Evolutionary conservation across 2,329 filamentous ascomycete species (phyloP).

Genomic region (Talaromyces amestolkiae): DNA sequence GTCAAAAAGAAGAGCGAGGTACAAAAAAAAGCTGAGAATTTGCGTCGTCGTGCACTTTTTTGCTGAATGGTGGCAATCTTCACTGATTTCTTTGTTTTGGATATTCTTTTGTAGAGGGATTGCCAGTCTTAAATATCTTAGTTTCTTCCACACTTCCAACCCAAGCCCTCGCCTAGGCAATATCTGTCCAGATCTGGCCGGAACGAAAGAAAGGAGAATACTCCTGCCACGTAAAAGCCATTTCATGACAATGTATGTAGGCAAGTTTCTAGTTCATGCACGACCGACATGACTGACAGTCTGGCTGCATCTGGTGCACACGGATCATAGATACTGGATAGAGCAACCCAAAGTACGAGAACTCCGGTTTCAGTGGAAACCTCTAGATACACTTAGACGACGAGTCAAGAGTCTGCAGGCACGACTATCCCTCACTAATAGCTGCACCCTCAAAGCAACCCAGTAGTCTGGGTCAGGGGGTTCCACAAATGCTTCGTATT

Average conservation of each 20-base stretch:
- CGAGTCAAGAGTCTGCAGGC: not conserved
- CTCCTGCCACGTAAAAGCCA: not conserved
- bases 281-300: not conserved
- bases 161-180: not conserved
- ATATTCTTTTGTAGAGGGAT: not conserved
- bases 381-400: not conserved
- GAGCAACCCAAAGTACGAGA: not conserved
- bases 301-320: not conserved
- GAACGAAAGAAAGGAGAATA: not conserved
- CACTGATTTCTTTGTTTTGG: not conserved
- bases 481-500: not conserved
- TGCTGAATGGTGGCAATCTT: not conserved
- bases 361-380: too few species aligned
- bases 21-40: not conserved
- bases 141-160: not conserved
- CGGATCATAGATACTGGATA: not conserved
- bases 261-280: not conserved
- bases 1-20: not conserved
- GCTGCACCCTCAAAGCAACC: not conserved
- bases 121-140: not conserved
- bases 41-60: not conserved
- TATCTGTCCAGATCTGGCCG: not conserved
- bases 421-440: not conserved
- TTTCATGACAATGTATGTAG: not conserved
- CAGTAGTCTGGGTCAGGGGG: constrained; percentile 6